phyloP scores from a whole-genome alignment of 495 filamentous ascomycete species.

The Patellaria atrata region DNA sequence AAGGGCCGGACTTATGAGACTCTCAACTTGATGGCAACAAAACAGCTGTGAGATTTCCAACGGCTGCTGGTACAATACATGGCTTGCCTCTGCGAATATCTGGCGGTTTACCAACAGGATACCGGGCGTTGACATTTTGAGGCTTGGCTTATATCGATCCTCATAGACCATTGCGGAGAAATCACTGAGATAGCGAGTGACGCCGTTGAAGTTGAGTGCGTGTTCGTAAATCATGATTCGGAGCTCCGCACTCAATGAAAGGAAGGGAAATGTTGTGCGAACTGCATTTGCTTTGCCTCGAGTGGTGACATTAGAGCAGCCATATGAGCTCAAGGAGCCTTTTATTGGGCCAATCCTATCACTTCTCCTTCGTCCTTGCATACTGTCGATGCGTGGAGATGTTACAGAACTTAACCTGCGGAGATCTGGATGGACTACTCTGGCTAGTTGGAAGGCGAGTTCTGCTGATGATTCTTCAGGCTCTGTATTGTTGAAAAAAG shows the following conservation, averaged over 20 bases:
- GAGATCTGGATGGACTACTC: no score
- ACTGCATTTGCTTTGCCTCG: no score
- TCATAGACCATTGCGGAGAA: neutral
- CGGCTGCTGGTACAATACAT: neutral
- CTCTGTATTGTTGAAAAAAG: no score
- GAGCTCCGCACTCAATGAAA: neutral
- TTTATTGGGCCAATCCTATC: no score
- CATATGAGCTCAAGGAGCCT: no score
- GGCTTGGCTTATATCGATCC: neutral
- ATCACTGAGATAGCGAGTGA: neutral
- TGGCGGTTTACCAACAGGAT: neutral
- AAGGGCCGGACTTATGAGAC: neutral
- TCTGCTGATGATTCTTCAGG: no score
- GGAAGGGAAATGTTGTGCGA: neutral
- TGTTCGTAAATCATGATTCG: constrained; percentile 1
- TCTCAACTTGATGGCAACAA: neutral
- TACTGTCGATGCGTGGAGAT: no score
- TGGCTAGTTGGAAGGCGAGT: no score
- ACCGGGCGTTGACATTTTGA: neutral
- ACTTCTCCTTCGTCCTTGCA: no score
- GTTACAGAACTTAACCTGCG: no score
- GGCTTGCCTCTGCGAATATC: neutral
- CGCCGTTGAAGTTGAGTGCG: constrained; percentile 1
- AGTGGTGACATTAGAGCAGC: no score
- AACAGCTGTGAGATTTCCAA: neutral